Evolutionary conservation across 2,329 filamentous ascomycete genomes (phyloP), one percentile per base, ranked within the genome.

Genomic region (Hypocreales sp.): DNA sequence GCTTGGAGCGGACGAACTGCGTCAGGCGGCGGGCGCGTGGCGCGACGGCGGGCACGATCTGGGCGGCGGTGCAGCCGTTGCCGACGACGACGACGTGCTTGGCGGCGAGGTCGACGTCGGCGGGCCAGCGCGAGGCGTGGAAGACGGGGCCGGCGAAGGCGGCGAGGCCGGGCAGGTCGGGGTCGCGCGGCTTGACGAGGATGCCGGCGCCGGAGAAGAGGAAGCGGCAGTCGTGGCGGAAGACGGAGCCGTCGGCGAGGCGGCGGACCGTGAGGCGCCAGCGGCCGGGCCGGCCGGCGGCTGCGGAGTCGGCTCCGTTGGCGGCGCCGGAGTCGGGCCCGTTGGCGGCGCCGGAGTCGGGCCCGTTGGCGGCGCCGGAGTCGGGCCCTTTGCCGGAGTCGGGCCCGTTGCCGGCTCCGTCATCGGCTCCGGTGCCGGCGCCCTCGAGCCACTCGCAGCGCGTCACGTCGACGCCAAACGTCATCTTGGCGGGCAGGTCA

Each of bases 61-160:
- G 67, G 4, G 66, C 57, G 1, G 60, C 67, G 6, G 61, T 64
- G 22, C 63, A 64, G 2, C 67, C 67, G 25, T 51, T 67, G 11
- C 67, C 68, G 26, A 72, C 59, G n/a, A 72, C 42, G 5, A 58
- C 57, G 15, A 68, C 61, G 8, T 50, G 48, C 34, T 65, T 65
- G 15, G 47, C 57, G 2, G 40, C 41, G 6, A 67, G 44, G n/a
- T 64, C 53, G 7, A 66, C 46, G 12, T 58, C 52, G 5, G 61
- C 43, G 2, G 65, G 57, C 67, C 67, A 76, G 20, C 56, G 51
- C 2, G 69, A 61, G 0, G 64, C 64, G 39, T 75, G 69, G 23
- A 71, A 53, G 4, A 71, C 44, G 7, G 47, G 40, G 7, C 68
- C 69, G 27, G 56, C 45, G 46, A 70, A 76, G n/a, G 46, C 48